Conservation (phyloP, 164 flowering plant genomes). For the Tetracentron sinense region DNA sequence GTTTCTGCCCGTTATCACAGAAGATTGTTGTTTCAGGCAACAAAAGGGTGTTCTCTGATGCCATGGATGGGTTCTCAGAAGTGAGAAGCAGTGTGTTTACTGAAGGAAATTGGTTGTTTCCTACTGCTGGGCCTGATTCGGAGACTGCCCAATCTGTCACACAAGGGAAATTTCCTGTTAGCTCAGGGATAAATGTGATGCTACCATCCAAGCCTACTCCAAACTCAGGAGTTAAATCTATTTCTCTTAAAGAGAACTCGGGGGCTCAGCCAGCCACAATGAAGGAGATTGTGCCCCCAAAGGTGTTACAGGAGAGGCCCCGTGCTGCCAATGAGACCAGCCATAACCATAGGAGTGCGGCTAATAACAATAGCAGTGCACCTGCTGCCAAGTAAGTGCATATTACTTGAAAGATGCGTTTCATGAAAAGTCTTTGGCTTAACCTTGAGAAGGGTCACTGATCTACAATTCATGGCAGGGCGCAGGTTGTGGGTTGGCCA, state of each 20-base stretch:
- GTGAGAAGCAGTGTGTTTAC: conserved; percentile 29
- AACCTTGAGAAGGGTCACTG: conserved; percentile 9
- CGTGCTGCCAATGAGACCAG: conserved; percentile 27
- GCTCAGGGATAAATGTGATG: conserved; percentile 13
- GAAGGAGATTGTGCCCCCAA: conserved; percentile 45
- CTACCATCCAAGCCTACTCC: conserved; percentile 31
- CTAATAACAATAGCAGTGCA: conserved; percentile 43
- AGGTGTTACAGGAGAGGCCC: conserved; percentile 39
- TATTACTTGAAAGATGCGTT: neutral
- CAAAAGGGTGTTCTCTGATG: conserved; percentile 88
- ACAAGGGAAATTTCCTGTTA: conserved; percentile 42
- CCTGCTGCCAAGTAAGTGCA: conserved; percentile 82
- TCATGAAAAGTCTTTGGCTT: neutral
- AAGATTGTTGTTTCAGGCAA: conserved; percentile 63
- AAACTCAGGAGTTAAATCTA: conserved; percentile 27
- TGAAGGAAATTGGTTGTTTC: conserved; percentile 65
- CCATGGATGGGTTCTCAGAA: conserved; percentile 60
- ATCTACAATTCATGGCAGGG: conserved; percentile 45
- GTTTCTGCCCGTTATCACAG: conserved; percentile 33
- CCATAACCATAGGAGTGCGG: conserved; percentile 27
- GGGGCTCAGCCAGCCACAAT: conserved; percentile 32
- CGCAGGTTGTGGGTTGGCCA: conserved; percentile 98
- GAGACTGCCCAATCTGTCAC: conserved; percentile 34
- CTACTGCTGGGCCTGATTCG: conserved; percentile 30
- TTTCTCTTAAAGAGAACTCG: conserved; percentile 37